Base-by-base conservation (phyloP, 2,329 filamentous ascomycete species). In the Fusarium continuum region DNA sequence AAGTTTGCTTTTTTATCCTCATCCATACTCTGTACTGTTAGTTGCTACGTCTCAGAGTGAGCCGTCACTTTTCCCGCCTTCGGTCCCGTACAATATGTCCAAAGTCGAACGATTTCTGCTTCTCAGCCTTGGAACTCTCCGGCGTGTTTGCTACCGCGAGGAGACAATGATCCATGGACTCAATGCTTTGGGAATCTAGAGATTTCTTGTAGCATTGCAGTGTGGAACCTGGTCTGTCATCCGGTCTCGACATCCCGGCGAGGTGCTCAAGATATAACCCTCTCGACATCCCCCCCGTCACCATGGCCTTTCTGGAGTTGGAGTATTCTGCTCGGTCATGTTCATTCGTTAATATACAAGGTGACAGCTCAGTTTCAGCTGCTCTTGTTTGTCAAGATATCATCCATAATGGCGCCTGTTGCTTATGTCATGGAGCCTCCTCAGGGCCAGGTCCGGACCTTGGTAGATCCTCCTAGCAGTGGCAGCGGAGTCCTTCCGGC, bases 341-440 rank as follows among this genome's bases (percentile, higher is more conserved):
- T 50, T 17, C 47, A 54, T 44, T 47, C 40, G 45, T 56, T 36
- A 16, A 47, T 32, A 40, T 55, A 13, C 5, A 32, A 38, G 57
- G 47, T 40, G 50, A 52, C 55, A 53, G 38, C 35, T 55, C 39
- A 40, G 39, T 35, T 54, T 48, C 48, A 46, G 19, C 23, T 36
- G 23, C 1, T 22, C 29, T 32, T 20, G 19, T 32, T 16, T 7
- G 29, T 10, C 23, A 22, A 25, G 23, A 29, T 8, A 16, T 29
- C 23, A 16, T 8, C 29, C 39, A 39, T 14, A 22, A 70, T 72
- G 68, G 50, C 65, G 70, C 91, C 92, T 44, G 94, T 95, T 83
- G 88, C 91, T 55, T 73, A 67, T 44, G 60, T 72, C 31, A 68
- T 67, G 60, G 70, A 73, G 23, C 68, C 69, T 11, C 72, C 67